Conservation (phyloP, 495 filamentous ascomycete species). For the Xylaria palmicola region DNA sequence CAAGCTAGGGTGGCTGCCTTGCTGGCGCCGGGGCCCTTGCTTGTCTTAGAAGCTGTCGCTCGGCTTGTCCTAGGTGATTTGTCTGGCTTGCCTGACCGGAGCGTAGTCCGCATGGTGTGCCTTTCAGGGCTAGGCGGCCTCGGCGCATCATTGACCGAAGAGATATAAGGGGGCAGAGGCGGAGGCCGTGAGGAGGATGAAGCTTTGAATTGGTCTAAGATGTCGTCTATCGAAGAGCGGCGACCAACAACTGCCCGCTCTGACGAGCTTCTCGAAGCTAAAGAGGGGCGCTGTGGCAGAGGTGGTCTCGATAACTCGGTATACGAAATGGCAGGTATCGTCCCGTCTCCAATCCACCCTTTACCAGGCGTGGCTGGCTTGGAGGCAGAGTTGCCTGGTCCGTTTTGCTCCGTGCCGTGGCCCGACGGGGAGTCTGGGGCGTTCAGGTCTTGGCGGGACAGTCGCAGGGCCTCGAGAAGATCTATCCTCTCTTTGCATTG, state of each 20-base stretch:
- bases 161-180: conserved; percentile 26
- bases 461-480: conserved; percentile 75
- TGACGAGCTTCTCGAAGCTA: conserved; percentile 52
- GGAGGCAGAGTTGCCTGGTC: conserved; percentile 20
- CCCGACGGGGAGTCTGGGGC: conserved; percentile 26
- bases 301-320: conserved; percentile 70
- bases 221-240: conserved; percentile 18
- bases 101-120: conserved; percentile 77
- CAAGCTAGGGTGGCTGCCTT: conserved; percentile 89
- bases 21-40: conserved; percentile 58
- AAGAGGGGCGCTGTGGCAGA: conserved; percentile 59
- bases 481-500: conserved; percentile 95
- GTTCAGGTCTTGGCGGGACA: conserved; percentile 64
- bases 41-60: conserved; percentile 23
- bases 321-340: conserved; percentile 75
- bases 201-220: conserved; percentile 27
- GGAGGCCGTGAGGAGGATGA: conserved; percentile 34
- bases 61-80: conserved; percentile 55
- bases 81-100: conserved; percentile 63
- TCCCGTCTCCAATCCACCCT: conserved; percentile 75
- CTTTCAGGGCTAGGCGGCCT: conserved; percentile 82
- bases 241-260: conserved; percentile 41
- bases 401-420: conserved; percentile 20
- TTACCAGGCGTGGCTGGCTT: conserved; percentile 31
- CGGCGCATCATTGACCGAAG: conserved; percentile 43